phyloP scores from a whole-genome alignment of 2,329 filamentous ascomycete genomes.

The Aspergillus sp. region DNA sequence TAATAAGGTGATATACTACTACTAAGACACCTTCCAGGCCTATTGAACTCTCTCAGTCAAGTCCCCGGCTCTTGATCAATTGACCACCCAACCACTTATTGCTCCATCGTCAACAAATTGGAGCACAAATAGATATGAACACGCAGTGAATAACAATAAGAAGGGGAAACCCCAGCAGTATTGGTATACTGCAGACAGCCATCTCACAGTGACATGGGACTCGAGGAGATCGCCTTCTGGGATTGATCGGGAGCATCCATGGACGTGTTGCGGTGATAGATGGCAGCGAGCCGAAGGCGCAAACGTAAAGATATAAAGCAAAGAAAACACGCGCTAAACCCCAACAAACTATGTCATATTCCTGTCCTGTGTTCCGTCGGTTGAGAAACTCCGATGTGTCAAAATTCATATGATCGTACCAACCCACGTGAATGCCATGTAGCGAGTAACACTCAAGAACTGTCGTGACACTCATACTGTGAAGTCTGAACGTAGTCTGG shows the following conservation, averaged over 20 bases:
- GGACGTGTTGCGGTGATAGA: background rate
- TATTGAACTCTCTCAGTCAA: background rate
- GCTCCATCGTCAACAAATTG: background rate
- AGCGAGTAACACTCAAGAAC: constrained; percentile 19
- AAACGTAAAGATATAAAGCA: background rate
- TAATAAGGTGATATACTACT: background rate
- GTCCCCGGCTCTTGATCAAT: background rate
- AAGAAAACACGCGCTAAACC: constrained; percentile 7
- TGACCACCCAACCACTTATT: background rate
- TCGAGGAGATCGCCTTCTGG: background rate
- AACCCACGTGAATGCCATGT: constrained; percentile 21
- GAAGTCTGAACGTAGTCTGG: constrained; percentile 6
- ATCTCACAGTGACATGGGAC: background rate
- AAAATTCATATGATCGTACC: constrained; percentile 23
- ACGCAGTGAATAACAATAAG: background rate
- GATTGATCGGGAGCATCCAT: background rate
- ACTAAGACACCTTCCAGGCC: background rate
- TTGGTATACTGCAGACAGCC: background rate
- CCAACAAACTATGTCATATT: constrained; percentile 19
- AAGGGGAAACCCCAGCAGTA: background rate
- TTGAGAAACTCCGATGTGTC: constrained; percentile 23
- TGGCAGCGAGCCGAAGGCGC: background rate
- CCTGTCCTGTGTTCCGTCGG: constrained; percentile 19
- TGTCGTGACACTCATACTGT: constrained; percentile 8
- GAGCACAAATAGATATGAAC: background rate